A percentile compares a stretch with the other conserved stretches of the same genome.
phyloP scores from a whole-genome alignment of 768 basidiomycete species.

The Trichaptum fuscoviolaceum region DNA sequence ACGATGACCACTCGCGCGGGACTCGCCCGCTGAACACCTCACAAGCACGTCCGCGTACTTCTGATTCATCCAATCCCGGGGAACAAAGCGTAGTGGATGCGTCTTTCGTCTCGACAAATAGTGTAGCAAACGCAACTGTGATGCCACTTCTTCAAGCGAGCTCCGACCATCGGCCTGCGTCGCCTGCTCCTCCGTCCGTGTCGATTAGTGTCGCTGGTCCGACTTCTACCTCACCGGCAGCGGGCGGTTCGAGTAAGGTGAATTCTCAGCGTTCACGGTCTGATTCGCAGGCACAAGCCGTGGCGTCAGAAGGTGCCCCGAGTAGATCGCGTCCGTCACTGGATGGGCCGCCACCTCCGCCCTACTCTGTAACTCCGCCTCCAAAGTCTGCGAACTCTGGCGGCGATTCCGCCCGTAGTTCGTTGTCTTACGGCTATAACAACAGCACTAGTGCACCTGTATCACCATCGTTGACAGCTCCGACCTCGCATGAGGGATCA shows the following conservation, averaged over 20 bases:
- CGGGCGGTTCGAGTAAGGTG: background rate
- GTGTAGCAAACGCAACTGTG: background rate
- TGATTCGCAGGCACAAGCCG: background rate
- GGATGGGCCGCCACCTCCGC: background rate
- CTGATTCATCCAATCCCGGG: background rate
- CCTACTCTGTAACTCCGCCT: slow-evolving; percentile 3
- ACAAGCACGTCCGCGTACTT: background rate
- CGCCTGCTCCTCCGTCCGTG: background rate
- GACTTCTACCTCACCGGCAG: background rate
- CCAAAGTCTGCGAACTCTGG: background rate
- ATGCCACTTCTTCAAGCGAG: background rate
- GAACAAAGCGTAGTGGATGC: background rate
- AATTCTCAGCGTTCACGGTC: background rate
- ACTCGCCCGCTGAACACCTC: background rate
- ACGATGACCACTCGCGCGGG: background rate
- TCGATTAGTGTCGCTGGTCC: slow-evolving; percentile 1
- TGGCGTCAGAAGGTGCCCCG: background rate
- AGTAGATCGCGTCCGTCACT: slow-evolving; percentile 1
- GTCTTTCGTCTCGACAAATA: background rate
- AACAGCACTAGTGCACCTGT: background rate
- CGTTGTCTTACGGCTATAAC: background rate
- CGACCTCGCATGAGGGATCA: background rate
- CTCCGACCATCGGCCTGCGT: background rate
- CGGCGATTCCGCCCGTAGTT: background rate
- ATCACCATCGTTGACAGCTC: background rate